Base-by-base conservation (phyloP, 2,329 filamentous ascomycete genomes). In the Ascochyta koolunga region DNA sequence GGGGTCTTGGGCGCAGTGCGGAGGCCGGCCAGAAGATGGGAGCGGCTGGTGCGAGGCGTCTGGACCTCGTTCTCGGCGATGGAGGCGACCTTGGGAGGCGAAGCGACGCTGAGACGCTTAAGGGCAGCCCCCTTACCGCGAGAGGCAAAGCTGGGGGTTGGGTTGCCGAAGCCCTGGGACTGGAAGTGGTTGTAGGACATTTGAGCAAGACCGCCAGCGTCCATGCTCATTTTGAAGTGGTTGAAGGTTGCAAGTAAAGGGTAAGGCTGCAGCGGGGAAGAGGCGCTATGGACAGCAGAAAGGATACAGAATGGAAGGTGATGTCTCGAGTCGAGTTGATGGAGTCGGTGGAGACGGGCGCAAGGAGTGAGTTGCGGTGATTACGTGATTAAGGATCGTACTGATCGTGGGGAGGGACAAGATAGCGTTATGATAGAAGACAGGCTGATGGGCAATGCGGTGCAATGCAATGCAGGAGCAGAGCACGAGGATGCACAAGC, bases 121-220 rank as follows among this genome's bases (percentile, higher is more conserved):
- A 96, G 89, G 74, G 90, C 89, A 70, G 90, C 86, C 63, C 91
- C 90, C 71, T 96, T 91, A 62, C 86, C 85, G 66, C 95, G 89
- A 68, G 93, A 93, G 60, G 91, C 91, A 72, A 96, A 89, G 70
- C 92, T 90, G 62, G 89, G 86, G 59, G 86, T 82, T 47, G 92
- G 89, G 79, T 91, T 86, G 71, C 87, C 86, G 67, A 96, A 82
- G 67, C 86, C 88, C 68, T 85, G 85, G 73, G 85, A 82, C 76
- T 89, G 70, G 62, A 72, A 72, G 73, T 88, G 85, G 82, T 88
- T 90, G 83, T 91, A 93, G 81, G 91, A 90, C 93, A 98, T 98
- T 85, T 96, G 92, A 95, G 92, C 89, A 83, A 96, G 91, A 95
- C 92, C 91, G 85, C 93, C 93, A 86, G 93, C 88, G 93, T 96